These are phyloP conservation scores for Meyerozyma smithsonii DNA, from an alignment of 1,139 yeast genomes.

Conservation along the genomic window DNA sequence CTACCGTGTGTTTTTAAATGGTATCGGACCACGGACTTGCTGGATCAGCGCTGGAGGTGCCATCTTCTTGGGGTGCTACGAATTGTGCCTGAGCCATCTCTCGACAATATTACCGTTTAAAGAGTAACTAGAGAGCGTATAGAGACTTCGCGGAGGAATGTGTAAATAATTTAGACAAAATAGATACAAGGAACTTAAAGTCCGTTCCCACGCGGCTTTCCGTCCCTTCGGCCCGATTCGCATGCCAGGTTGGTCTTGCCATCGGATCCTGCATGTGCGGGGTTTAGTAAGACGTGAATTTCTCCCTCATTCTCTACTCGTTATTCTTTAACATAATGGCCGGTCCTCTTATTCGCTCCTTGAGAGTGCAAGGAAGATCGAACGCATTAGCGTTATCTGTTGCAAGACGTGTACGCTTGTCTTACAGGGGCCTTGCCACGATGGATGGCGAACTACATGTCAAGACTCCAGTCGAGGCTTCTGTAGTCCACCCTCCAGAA, in stretches of 20 bases:
- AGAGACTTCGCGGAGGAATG: background rate
- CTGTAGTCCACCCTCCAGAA: conserved; percentile 31
- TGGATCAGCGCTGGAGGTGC: conserved; percentile 99
- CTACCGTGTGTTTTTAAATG: conserved; percentile 60
- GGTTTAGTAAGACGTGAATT: background rate
- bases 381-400: background rate
- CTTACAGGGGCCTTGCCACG: conserved; percentile 1
- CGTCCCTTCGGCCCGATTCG: conserved; percentile 1
- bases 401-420: background rate
- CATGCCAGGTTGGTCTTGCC: background rate
- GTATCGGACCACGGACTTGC: conserved; percentile 90
- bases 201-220: too few relatives aligned
- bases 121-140: background rate
- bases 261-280: conserved; percentile 1
- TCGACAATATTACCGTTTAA: background rate
- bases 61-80: conserved; percentile 90
- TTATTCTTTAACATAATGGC: background rate
- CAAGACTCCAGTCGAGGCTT: background rate
- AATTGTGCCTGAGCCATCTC: conserved; percentile 46
- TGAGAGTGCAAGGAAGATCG: background rate
- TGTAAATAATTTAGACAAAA: background rate
- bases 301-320: background rate
- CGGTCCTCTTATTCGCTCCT: background rate
- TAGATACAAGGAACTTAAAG: too few relatives aligned
- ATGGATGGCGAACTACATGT: conserved; percentile 1